phyloP scores from a whole-genome alignment of 495 filamentous ascomycete genomes.

The Lichina pygmaea region DNA sequence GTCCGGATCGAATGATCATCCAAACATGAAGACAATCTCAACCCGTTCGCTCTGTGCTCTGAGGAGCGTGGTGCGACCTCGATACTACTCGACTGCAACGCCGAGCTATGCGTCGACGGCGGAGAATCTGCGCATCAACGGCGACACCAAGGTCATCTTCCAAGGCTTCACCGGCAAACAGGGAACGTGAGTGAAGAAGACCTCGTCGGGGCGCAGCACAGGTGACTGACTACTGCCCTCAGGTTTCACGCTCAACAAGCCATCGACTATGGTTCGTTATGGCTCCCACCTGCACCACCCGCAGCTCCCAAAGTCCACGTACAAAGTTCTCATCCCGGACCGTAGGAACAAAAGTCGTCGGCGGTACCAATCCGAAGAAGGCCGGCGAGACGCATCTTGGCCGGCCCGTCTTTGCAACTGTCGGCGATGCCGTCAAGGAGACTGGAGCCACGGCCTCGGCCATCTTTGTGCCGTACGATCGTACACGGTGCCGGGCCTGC shows the following conservation, averaged over 20 bases:
- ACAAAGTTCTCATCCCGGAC: slow-evolving; percentile 7
- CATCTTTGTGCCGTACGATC: slow-evolving; percentile 80
- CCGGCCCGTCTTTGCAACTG: slow-evolving; percentile 77
- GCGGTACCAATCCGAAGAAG: slow-evolving; percentile 97
- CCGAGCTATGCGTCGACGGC: slow-evolving; percentile 57
- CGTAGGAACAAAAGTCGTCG: slow-evolving; percentile 83
- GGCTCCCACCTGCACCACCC: slow-evolving; percentile 1
- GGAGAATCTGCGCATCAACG: slow-evolving; percentile 76
- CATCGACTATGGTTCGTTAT: slow-evolving; percentile 71
- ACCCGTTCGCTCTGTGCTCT: slow-evolving; percentile 7
- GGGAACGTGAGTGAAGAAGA: slow-evolving; percentile 57
- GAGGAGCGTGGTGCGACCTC: slow-evolving; percentile 13
- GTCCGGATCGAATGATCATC: not conserved
- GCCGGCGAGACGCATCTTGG: slow-evolving; percentile 73
- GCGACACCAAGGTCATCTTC: slow-evolving; percentile 78
- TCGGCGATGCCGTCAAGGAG: slow-evolving; percentile 69
- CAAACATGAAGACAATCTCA: slow-evolving; percentile 12
- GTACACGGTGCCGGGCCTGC: not conserved
- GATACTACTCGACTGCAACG: slow-evolving; percentile 38
- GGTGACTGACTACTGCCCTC: not conserved
- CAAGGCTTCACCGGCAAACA: slow-evolving; percentile 98
- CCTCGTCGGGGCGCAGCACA: not conserved
- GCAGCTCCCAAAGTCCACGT: too few species aligned
- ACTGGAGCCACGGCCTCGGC: slow-evolving; percentile 78
- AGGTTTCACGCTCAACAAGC: slow-evolving; percentile 96